These are phyloP conservation scores for Biscogniauxia mediterranea DNA, from an alignment of 2,329 filamentous ascomycete species.

Conservation along the genomic window DNA sequence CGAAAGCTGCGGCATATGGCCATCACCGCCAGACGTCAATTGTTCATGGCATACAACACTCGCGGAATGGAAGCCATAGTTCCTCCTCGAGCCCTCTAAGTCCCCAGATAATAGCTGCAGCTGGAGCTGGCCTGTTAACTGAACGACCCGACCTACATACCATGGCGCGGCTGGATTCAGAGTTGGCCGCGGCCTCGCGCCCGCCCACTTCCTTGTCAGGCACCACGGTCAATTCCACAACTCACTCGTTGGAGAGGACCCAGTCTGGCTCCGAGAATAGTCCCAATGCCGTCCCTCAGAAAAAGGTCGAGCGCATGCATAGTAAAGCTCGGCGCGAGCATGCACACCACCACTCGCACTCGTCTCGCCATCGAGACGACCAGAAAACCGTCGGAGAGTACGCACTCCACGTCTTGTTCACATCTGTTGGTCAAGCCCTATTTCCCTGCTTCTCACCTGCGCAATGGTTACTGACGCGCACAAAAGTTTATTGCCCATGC, in stretches of 20 bases:
- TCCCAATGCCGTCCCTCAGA: conserved; percentile 43
- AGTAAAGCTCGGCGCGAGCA: conserved; percentile 71
- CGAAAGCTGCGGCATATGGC: conserved; percentile 63
- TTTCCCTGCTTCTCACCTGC: neutral
- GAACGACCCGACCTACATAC: conserved; percentile 53
- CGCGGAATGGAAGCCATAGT: conserved; percentile 83
- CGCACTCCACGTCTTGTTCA: conserved; percentile 93
- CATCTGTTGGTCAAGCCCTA: conserved; percentile 60
- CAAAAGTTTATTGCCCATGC: conserved; percentile 84
- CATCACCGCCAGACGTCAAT: conserved; percentile 97
- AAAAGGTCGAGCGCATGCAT: conserved; percentile 59
- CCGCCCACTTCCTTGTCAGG: conserved; percentile 50
- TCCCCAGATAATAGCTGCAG: conserved; percentile 77
- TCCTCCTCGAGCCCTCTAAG: conserved; percentile 81
- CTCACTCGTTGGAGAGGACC: conserved; percentile 42
- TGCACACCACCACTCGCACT: conserved; percentile 73
- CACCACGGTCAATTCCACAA: conserved; percentile 34
- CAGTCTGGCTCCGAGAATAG: conserved; percentile 47
- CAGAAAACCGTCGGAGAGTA: conserved; percentile 96
- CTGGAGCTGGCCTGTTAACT: conserved; percentile 52
- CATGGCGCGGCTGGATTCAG: conserved; percentile 46
- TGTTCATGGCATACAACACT: conserved; percentile 93
- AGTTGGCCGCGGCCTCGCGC: conserved; percentile 39
- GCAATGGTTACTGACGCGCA: conserved; percentile 31
- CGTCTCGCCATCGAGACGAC: conserved; percentile 69